Conservation (phyloP, 176 grass and related monocot genomes). For the Rhynchospora tenuis region DNA sequence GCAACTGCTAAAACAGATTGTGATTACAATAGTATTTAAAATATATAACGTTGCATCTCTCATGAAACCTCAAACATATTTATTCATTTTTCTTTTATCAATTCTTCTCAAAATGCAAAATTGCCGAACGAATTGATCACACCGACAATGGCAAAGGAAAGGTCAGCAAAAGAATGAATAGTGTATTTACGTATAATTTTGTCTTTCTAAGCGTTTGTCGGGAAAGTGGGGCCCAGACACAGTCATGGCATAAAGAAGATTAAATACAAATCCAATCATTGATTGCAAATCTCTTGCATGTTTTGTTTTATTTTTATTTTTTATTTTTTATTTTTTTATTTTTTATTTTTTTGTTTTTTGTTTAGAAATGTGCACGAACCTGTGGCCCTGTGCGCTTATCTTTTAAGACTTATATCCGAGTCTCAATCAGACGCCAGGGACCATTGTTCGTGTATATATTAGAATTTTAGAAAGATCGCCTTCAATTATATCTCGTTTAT, state of each 20-base stretch:
- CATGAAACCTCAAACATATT: too few species aligned
- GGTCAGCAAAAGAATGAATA: not conserved
- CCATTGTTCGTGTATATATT: not conserved
- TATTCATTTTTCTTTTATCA: not conserved
- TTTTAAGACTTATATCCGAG: not conserved
- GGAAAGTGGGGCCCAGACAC: not conserved
- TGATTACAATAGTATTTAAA: too few species aligned
- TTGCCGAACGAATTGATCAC: not conserved
- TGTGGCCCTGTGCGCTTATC: not conserved
- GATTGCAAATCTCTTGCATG: not conserved
- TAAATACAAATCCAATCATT: not conserved
- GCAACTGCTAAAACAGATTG: too few species aligned
- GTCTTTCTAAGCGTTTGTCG: not conserved
- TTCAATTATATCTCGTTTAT: not conserved
- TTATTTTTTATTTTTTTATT: too few species aligned
- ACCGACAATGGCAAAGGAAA: not conserved
- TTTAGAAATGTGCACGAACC: not conserved
- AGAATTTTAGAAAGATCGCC: too few species aligned
- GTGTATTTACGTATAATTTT: not conserved
- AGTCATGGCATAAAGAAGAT: not conserved
- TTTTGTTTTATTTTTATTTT: too few species aligned
- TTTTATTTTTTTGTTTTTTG: not conserved
- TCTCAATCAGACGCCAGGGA: not conserved
- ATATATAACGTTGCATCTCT: too few species aligned
- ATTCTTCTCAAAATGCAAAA: not conserved